Conservation (phyloP, 140 eudicot species). For the Ambrosia hybrid region DNA sequence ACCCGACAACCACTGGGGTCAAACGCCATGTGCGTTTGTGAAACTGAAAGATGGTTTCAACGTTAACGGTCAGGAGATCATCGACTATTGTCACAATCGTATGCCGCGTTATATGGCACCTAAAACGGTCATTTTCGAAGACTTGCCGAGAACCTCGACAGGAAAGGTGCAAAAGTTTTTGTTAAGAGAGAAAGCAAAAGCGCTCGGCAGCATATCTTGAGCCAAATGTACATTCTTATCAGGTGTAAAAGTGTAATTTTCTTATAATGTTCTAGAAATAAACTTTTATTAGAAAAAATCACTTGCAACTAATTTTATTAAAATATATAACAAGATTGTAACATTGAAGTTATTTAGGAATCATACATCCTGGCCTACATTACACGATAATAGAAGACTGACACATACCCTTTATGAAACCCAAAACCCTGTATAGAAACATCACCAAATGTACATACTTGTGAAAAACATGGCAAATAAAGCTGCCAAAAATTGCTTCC, state of each 20-base stretch:
- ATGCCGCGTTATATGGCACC: constrained; percentile 84
- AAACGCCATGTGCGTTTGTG: constrained; percentile 80
- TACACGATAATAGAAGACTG: too few relatives aligned
- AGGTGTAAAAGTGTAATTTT: too few relatives aligned
- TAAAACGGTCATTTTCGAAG: constrained; percentile 60
- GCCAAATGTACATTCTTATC: neutral
- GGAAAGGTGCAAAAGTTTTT: constrained; percentile 76
- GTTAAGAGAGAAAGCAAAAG: constrained; percentile 60
- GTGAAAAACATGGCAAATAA: constrained; percentile 5
- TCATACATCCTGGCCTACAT: neutral
- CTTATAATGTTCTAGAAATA: too few relatives aligned
- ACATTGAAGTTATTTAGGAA: neutral
- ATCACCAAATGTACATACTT: constrained; percentile 9
- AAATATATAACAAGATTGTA: neutral
- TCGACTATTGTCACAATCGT: constrained; percentile 52
- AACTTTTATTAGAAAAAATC: too few relatives aligned
- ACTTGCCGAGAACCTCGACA: constrained; percentile 67
- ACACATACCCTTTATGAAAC: too few relatives aligned
- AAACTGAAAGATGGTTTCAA: constrained; percentile 59
- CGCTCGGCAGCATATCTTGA: constrained; percentile 50
- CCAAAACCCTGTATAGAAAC: too few relatives aligned
- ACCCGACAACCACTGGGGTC: constrained; percentile 85
- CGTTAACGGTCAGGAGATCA: constrained; percentile 37
- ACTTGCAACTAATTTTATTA: neutral
- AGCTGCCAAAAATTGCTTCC: constrained; percentile 1